Evolutionary conservation across 2,329 filamentous ascomycete genomes (phyloP).

Genomic region (Alternaria rosae): DNA sequence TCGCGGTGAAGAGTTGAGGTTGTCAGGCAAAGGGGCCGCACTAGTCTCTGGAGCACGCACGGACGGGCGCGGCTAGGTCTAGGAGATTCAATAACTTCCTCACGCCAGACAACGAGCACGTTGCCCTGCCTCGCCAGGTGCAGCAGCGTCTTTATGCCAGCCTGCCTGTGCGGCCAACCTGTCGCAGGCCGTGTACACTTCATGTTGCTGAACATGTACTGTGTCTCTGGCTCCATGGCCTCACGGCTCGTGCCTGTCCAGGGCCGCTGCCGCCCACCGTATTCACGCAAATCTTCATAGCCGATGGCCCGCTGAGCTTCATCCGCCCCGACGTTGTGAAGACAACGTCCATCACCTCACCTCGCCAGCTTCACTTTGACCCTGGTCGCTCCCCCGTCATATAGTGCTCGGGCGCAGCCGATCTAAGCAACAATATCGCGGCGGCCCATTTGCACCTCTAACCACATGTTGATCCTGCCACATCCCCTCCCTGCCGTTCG

Average conservation of each 20-base stretch:
- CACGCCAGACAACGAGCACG: conserved; percentile 16
- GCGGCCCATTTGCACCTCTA: conserved; percentile 13
- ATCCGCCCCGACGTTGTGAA: conserved; percentile 13
- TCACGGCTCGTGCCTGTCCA: not conserved
- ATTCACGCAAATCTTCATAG: conserved; percentile 14
- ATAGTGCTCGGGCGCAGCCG: conserved; percentile 23
- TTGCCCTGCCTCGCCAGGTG: conserved; percentile 10
- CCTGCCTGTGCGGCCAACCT: not conserved
- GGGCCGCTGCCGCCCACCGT: not conserved
- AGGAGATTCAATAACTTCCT: conserved; percentile 19
- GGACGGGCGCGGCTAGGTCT: conserved; percentile 15
- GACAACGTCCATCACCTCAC: conserved; percentile 2
- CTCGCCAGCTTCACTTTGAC: conserved; percentile 21
- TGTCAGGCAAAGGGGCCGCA: conserved; percentile 30
- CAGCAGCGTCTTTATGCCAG: not conserved
- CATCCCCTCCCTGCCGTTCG: conserved; percentile 23
- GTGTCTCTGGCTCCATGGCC: too few relatives aligned
- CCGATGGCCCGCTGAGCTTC: conserved; percentile 23
- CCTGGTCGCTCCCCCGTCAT: conserved; percentile 17
- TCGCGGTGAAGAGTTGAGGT: conserved; percentile 33
- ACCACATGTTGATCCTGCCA: conserved; percentile 14
- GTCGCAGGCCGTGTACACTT: not conserved
- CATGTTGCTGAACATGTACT: too few relatives aligned
- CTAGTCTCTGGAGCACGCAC: conserved; percentile 24
- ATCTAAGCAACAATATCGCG: conserved; percentile 19